Base-by-base conservation (phyloP, 805 yeast species). In the Komagataella phaffii region DNA sequence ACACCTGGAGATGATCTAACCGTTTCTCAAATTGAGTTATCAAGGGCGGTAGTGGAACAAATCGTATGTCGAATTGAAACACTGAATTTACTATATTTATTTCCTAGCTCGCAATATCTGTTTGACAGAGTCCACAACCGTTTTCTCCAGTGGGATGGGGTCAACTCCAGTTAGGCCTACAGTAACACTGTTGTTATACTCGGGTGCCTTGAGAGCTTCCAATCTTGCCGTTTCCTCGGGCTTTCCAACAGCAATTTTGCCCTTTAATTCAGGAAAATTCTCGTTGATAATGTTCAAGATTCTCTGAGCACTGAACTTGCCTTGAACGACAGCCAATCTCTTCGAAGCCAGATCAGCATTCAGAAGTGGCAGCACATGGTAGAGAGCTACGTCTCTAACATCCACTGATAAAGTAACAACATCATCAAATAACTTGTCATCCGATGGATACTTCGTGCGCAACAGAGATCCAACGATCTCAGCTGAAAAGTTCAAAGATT, bases 341-440 rank as follows among this genome's bases (percentile, higher is more conserved):
- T 67, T 44, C 49, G 64, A 62, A 49, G 64, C 56, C 30, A 67
- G 49, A 47, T 66, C 66, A 44, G 62, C 64, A 52, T 63, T 67
- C 56, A 72, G 74, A 53, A 77, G 67, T 3, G 83, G 81, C 17
- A 60, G 57, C 12, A 78, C 57, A 59, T 82, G 88, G 6, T 82
- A 79, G 51, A 59, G 60, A 6, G 86, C 84, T 44, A 77, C 83
- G 58, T 82, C 86, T 58, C 85, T 71, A 5, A 81, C 85, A 61
- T 81, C 85, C 44, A 75, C 68, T 48, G 60, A 54, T 7, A 56
- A 52, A 10, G 52, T 53, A 8, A 46, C 17, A 3, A 52, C 24
- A 14, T 51, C 44, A 12, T 45, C 47, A 17, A 23, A 23, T 7
- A 43, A 17, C 18, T 67, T 5, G 62, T 44, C 44, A 44, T 52